Base-by-base conservation (phyloP, 2,329 filamentous ascomycete genomes). In the Chalaropsis thielavioides region DNA sequence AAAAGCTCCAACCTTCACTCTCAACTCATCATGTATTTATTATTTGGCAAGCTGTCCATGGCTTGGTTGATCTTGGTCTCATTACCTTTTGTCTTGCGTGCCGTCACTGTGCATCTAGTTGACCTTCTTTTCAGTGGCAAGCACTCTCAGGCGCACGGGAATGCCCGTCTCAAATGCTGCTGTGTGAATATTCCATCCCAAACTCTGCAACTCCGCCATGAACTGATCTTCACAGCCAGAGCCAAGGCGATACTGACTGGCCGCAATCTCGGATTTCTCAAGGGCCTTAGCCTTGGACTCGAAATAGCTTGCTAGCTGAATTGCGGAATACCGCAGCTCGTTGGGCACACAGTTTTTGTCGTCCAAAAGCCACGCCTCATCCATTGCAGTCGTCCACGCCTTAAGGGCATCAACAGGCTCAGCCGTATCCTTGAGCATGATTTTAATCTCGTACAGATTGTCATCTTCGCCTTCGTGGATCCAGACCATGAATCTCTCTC, bases 301-400 rank as follows among this genome's bases (percentile, higher is more conserved):
- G n/a, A 62, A 64, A 19, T n/a, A n/a, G 27, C 19, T 46, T 17
- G 43, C n/a, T 10, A 46, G n/a, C n/a, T 51, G 17, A 8, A 22
- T 17, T n/a, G 44, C 27, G 1, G 22, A 38, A 46, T 64, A 49
- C 24, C 61, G 17, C 41, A 49, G 17, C 15, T 62, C 58, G 1
- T 56, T 44, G 1, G 35, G 31, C 1, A 65, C 61, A 15, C 63
- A n/a, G 0, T 54, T 54, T 31, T 63, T 66, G 44, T 69, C 67
- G 0, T 70, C 66, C 70, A 73, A 72, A 1, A 69, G 64, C 73
- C 74, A 75, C 1, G 74, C 74, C 17, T 73, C 71, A 54, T 76
- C 72, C 71, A 76, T 70, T 19, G 74, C 73, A 65, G 69, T 69
- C 43, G 75, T 75, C 76, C 75, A 77, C 0, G 74, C 74, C 19